A percentile compares a stretch with the other conserved stretches of the same genome.
Conservation (phyloP, 768 basidiomycete genomes). For the Mycena albidolilacea region DNA sequence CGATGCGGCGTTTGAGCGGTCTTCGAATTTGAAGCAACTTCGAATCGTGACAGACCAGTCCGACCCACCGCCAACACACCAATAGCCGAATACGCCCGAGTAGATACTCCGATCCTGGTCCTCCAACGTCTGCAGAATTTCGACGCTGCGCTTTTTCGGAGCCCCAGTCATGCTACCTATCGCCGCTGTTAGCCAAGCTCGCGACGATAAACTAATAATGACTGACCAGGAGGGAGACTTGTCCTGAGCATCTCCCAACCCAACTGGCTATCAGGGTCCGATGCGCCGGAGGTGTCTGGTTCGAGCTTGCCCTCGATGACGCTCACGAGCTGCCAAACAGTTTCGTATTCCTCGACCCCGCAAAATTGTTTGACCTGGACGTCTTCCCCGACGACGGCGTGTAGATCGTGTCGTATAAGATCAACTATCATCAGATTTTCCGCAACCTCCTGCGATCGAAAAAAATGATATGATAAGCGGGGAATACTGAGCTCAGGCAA, state of each 20-base stretch:
- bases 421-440: slow-evolving; percentile 99
- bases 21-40: slow-evolving; percentile 86
- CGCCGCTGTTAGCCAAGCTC: slow-evolving; percentile 4
- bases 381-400: slow-evolving; percentile 85
- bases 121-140: slow-evolving; percentile 89
- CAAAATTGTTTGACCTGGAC: slow-evolving; percentile 91
- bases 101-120: slow-evolving; percentile 82
- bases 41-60: slow-evolving; percentile 97
- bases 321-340: slow-evolving; percentile 96
- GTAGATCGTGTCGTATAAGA: slow-evolving; percentile 93
- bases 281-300: slow-evolving; percentile 45
- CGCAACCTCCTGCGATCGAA: slow-evolving; percentile 73
- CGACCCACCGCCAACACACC: slow-evolving; percentile 88
- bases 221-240: slow-evolving; percentile 89
- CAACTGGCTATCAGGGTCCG: slow-evolving; percentile 62
- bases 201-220: background rate
- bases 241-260: slow-evolving; percentile 86
- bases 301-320: slow-evolving; percentile 84
- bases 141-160: slow-evolving; percentile 94
- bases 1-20: slow-evolving; percentile 40
- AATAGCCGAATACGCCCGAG: slow-evolving; percentile 95
- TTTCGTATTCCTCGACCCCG: slow-evolving; percentile 90
- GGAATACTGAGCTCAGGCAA: too few species aligned
- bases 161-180: slow-evolving; percentile 98
- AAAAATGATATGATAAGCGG: too few species aligned